Base-by-base conservation (phyloP, 495 filamentous ascomycete genomes). In the Trichoderma parareesei region DNA sequence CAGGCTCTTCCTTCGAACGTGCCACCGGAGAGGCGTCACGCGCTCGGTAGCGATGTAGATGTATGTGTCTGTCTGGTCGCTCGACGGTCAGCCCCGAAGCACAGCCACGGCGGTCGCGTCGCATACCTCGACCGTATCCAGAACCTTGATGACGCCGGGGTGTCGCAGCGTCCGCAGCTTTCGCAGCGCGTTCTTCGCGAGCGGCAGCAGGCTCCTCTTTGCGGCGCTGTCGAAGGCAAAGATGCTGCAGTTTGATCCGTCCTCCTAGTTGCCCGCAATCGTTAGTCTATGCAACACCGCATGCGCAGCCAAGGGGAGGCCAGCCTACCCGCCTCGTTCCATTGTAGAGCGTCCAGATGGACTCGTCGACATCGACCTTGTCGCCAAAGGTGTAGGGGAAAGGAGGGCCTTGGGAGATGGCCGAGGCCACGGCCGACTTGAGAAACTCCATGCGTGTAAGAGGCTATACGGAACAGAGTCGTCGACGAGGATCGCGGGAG, bases 1-100 rank as follows among this genome's bases (percentile, higher is more conserved):
- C 65, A 98, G 70, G 68, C 87, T 90, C 77, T 90, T 92, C 69
- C 92, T 82, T 73, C 88, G 90, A 48, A 91, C 86, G 69, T 92
- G 85, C 93, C 93, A 97, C 57, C 84, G 82, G 33, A 98, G 79
- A 0, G 95, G 94, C 11, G 83, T 85, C 10, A 98, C 77, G 62
- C 92, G 85, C 76, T 98, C 94, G 13, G 94, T 98, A 46, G 93
- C 91, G 70, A 98, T 93, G 74, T 98, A 96, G 40, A 98, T 89
- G 72, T 91, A 91, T 11, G 87, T 81, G 61, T 98, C 95, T 70
- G 92, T 95, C 90, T 95, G 71, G 68, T 57, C 16, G 64, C 37
- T 37, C 18, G 61, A 33, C 40, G 42, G 59, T 61, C 65, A 63
- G 69, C 69, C 67, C 61, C 38, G 16, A 4, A 0, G 59, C 35